These are phyloP conservation scores for Musa schizocarpa DNA, from an alignment of 176 grass and related monocot genomes.

Conservation along the genomic window DNA sequence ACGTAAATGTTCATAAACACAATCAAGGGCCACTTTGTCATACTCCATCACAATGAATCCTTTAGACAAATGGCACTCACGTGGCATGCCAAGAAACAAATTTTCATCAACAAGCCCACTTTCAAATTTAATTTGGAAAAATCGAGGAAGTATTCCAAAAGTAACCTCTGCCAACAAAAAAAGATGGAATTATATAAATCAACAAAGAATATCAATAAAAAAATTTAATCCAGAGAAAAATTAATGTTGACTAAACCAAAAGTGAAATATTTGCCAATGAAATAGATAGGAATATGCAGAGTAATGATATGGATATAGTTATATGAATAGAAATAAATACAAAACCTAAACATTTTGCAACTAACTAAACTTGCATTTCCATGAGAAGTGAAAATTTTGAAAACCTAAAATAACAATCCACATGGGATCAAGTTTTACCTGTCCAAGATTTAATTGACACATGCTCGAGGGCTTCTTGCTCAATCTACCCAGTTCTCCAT, in stretches of 20 bases:
- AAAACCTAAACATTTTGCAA: not conserved
- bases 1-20: conserved; percentile 81
- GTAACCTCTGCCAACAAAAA: conserved; percentile 46
- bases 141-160: conserved; percentile 70
- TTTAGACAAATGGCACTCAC: conserved; percentile 56
- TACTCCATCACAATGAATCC: conserved; percentile 76
- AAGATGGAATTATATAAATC: not conserved
- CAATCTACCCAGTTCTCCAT: no score
- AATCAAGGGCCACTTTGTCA: conserved; percentile 68
- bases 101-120: conserved; percentile 66
- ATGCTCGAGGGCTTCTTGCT: not conserved
- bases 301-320: no score
- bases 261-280: not conserved
- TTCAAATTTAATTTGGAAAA: conserved; percentile 93
- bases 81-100: conserved; percentile 57
- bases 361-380: not conserved
- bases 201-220: not conserved
- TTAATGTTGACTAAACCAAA: not conserved
- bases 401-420: no score
- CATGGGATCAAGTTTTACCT: no score
- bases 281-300: not conserved
- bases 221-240: not conserved
- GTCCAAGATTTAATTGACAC: not conserved
- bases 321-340: no score
- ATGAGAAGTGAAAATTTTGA: not conserved